A percentile compares a stretch with the other conserved stretches of the same genome.
Evolutionary conservation across 2,329 filamentous ascomycete species (phyloP).

Genomic region (Sclerotinia minor): DNA sequence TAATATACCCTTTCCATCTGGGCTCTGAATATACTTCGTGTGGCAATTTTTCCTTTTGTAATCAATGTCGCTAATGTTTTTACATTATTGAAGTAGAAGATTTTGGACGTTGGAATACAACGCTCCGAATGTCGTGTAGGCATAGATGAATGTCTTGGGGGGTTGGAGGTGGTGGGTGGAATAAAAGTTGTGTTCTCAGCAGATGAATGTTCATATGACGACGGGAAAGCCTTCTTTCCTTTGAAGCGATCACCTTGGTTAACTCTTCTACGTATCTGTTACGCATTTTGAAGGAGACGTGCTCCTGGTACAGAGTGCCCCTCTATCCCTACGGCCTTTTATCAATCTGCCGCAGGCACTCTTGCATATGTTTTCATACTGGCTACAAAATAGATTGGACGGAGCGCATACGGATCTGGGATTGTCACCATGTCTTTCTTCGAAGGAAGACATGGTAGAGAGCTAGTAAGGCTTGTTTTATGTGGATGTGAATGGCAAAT

Average conservation of each 20-base stretch:
- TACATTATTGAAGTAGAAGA: conserved; percentile 36
- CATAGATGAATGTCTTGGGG: conserved; percentile 29
- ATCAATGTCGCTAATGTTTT: conserved; percentile 42
- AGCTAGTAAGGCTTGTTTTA: conserved; percentile 26
- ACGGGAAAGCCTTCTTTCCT: conserved; percentile 37
- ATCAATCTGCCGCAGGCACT: conserved; percentile 36
- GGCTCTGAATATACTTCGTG: conserved; percentile 20
- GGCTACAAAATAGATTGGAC: conserved; percentile 23
- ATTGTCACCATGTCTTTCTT: conserved; percentile 8
- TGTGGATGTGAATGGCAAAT: conserved; percentile 37
- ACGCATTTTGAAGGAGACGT: conserved; percentile 32
- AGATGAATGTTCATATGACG: conserved; percentile 37
- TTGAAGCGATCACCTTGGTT: conserved; percentile 38
- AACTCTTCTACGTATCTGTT: conserved; percentile 31
- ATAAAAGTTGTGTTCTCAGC: conserved; percentile 35
- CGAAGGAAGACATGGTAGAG: conserved; percentile 21
- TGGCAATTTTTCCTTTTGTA: conserved; percentile 38
- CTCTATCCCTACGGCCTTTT: conserved; percentile 34
- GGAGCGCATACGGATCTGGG: conserved; percentile 15
- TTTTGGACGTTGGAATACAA: conserved; percentile 28
- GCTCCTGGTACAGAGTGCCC: conserved; percentile 35
- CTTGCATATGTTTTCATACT: conserved; percentile 37
- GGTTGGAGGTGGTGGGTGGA: conserved; percentile 22
- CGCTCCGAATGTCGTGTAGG: conserved; percentile 33
- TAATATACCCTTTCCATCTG: conserved; percentile 27